Base-by-base conservation (phyloP, 202 grass and related monocot genomes). In the Saccharum hybrid region DNA sequence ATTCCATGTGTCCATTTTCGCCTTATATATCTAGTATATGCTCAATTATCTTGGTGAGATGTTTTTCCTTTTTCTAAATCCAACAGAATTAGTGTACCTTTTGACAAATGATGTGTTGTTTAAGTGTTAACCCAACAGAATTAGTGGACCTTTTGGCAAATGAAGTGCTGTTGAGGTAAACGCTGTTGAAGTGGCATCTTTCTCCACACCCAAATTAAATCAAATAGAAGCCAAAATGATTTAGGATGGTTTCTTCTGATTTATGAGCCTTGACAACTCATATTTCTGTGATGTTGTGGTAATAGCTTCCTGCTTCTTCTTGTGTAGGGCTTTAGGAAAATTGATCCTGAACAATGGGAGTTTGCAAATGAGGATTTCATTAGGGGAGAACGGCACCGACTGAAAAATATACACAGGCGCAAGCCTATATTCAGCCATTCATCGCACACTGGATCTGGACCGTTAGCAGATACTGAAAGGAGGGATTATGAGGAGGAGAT, bases 401-500 rank as follows among this genome's bases (percentile, higher is more conserved):
- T 99, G 73, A 96, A 94, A 88, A 94, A 91, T 62, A 99, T 99
- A 71, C 89, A 92, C 68, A 89, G 96, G 23, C 89, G 93, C 72
- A 99, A 99, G 76, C 96, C 91, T 2, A 91, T 99, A 63, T 92
- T 95, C 88, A 99, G 93, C 74, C 96, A 99, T 79, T 96, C 93
- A 64, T 79, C 89, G 16, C 85, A 94, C 10, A 28, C 51, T 54
- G 73, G 69, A 41, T 51, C 64, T 1, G 88, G 71, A 19, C 65
- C 81, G 15, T 85, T 93, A 72, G 62, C 76, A 65, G 93, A 96
- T 69, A 63, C 36, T 74, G 93, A 96, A 83, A 92, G 86, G 68
- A 83, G 78, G 46, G 96, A 94, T 45, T 89, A 94, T 51, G 87
- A 92, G 72, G 93, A 92, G 5, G 89, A 94, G 75, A 96, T 99